phyloP scores from a whole-genome alignment of 495 filamentous ascomycete species.

The Pseudomonodictys pantanalensis region DNA sequence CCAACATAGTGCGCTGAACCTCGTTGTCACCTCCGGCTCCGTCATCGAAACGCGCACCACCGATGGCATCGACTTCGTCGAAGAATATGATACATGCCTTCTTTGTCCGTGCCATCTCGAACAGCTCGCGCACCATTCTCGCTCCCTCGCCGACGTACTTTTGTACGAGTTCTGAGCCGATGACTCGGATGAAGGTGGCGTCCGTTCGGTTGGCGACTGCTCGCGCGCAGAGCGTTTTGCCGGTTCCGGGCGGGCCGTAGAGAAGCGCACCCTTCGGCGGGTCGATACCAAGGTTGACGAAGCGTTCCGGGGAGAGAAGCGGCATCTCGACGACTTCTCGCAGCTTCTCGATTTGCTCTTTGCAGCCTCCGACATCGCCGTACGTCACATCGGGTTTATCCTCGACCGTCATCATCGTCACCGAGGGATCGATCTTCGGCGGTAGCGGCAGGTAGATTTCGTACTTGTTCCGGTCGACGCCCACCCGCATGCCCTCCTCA shows the following conservation, averaged over 20 bases:
- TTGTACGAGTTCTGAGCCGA: constrained; percentile 93
- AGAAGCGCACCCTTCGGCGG: constrained; percentile 96
- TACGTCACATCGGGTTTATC: constrained; percentile 99
- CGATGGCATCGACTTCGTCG: constrained; percentile 97
- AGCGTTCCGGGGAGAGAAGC: constrained; percentile 90
- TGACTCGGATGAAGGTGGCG: constrained; percentile 97
- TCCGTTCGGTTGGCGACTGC: constrained; percentile 97
- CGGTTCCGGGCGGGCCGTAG: constrained; percentile 94
- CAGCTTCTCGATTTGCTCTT: constrained; percentile 98
- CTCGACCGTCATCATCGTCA: constrained; percentile 99
- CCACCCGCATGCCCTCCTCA: constrained; percentile 96
- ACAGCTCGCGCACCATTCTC: constrained; percentile 95
- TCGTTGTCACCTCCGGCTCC: constrained; percentile 98
- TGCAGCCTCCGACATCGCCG: constrained; percentile 97
- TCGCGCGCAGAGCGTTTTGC: constrained; percentile 96
- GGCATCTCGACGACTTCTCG: constrained; percentile 99
- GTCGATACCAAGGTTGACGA: constrained; percentile 96
- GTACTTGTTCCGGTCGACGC: constrained; percentile 97
- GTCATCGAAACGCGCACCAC: constrained; percentile 97
- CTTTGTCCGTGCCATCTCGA: constrained; percentile 99
- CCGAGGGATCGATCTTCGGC: constrained; percentile 97
- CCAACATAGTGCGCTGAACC: constrained; percentile 98
- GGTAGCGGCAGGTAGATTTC: constrained; percentile 97
- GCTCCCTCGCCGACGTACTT: constrained; percentile 99
- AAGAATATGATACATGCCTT: constrained; percentile 99